Evolutionary conservation across 2,329 filamentous ascomycete genomes (phyloP).

Genomic region (Botrytis aclada): DNA sequence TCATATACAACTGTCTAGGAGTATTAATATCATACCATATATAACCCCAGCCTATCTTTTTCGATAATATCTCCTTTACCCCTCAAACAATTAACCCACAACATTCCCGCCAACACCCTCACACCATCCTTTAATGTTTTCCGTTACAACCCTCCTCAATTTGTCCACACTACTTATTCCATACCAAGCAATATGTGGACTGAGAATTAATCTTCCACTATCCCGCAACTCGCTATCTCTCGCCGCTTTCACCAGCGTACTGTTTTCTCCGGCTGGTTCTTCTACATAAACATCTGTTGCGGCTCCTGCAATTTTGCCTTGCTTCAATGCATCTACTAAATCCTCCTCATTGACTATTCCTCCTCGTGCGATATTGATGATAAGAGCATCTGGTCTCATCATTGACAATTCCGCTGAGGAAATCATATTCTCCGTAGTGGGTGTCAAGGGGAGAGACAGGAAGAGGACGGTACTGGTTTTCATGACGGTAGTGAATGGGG

Average conservation of each 20-base stretch:
- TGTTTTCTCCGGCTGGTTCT: conserved; percentile 43
- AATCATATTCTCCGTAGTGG: conserved; percentile 32
- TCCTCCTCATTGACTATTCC: conserved; percentile 37
- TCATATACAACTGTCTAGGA: background rate
- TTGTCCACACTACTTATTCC: conserved; percentile 47
- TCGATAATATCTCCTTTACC: background rate
- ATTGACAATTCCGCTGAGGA: conserved; percentile 27
- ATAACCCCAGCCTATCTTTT: background rate
- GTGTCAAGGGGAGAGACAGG: conserved; percentile 28
- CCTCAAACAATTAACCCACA: conserved; percentile 14
- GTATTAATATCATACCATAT: background rate
- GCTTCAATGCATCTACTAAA: conserved; percentile 33
- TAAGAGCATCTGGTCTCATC: conserved; percentile 28
- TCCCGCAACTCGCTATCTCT: conserved; percentile 24
- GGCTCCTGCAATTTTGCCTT: conserved; percentile 32
- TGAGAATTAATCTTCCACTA: conserved; percentile 49
- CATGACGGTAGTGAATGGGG: conserved; percentile 26
- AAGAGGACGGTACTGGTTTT: conserved; percentile 27
- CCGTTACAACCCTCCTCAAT: conserved; percentile 44
- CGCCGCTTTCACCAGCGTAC: conserved; percentile 26
- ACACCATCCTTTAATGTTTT: conserved; percentile 47
- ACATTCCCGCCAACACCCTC: conserved; percentile 34
- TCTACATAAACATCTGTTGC: conserved; percentile 37
- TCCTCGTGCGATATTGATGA: conserved; percentile 38
- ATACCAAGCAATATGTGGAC: conserved; percentile 54